phyloP scores from a whole-genome alignment of 2,329 filamentous ascomycete species.

The Aspergillus fijiensis region DNA sequence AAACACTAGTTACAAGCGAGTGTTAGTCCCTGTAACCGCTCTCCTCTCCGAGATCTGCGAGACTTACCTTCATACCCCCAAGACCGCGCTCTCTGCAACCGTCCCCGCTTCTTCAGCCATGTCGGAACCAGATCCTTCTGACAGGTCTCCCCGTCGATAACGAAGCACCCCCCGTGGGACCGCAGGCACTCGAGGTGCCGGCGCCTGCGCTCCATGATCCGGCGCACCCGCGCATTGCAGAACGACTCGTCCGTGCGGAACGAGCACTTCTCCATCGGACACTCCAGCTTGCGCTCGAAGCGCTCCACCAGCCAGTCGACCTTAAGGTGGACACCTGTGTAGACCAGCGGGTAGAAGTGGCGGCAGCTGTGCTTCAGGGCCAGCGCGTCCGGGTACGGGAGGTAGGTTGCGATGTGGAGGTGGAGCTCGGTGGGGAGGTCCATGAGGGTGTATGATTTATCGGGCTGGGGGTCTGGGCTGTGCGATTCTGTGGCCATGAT shows the following conservation, averaged over 20 bases:
- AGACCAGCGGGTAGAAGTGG: conserved; percentile 63
- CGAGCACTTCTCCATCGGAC: conserved; percentile 55
- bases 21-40: too few species aligned
- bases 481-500: too few species aligned
- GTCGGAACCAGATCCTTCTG: conserved; percentile 28
- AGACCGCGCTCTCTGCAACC: conserved; percentile 11
- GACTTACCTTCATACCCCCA: conserved; percentile 34
- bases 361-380: conserved; percentile 66
- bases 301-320: conserved; percentile 69
- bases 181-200: conserved; percentile 41
- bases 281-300: conserved; percentile 62
- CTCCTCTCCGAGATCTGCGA: neutral
- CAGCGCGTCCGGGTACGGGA: conserved; percentile 69
- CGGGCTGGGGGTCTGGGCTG: too few species aligned
- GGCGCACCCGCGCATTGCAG: conserved; percentile 40
- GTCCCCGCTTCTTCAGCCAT: conserved; percentile 27
- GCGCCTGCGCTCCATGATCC: conserved; percentile 44
- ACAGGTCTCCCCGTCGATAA: conserved; percentile 39
- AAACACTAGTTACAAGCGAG: conserved; percentile 10
- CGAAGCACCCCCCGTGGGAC: conserved; percentile 34
- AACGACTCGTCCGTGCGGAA: conserved; percentile 45
- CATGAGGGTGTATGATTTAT: conserved; percentile 38
- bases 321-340: conserved; percentile 65
- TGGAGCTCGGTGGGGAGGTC: conserved; percentile 67
- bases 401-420: conserved; percentile 58